These are phyloP conservation scores for Coprinopsis sp. DNA, from an alignment of 768 basidiomycete species.

Conservation along the genomic window DNA sequence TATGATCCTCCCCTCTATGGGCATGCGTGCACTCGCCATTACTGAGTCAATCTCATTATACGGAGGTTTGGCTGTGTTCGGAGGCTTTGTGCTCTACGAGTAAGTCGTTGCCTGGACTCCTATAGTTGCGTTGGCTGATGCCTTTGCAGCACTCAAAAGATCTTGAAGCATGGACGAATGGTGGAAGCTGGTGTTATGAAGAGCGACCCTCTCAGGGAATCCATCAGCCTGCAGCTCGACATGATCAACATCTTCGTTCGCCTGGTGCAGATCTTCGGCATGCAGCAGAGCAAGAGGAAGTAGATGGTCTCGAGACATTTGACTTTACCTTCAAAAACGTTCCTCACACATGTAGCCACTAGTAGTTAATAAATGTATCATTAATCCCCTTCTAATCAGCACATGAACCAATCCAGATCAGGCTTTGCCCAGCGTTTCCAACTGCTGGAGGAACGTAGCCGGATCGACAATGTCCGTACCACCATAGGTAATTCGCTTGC, in stretches of 20 bases:
- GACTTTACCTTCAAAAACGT: slow-evolving; percentile 48
- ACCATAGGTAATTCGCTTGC: slow-evolving; percentile 88
- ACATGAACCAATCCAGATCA: slow-evolving; percentile 13
- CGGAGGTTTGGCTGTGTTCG: slow-evolving; percentile 84
- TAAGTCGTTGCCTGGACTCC: slow-evolving; percentile 37
- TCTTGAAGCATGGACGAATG: slow-evolving; percentile 69
- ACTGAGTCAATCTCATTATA: slow-evolving; percentile 79
- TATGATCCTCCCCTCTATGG: slow-evolving; percentile 83
- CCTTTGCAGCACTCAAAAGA: slow-evolving; percentile 70
- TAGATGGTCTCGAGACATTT: slow-evolving; percentile 18
- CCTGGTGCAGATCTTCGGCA: slow-evolving; percentile 72
- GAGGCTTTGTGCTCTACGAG: slow-evolving; percentile 86
- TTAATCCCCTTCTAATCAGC: background rate
- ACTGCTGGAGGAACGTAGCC: slow-evolving; percentile 68
- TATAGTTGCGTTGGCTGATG: background rate
- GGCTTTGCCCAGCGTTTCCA: slow-evolving; percentile 62
- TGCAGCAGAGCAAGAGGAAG: slow-evolving; percentile 58
- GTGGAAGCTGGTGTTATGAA: slow-evolving; percentile 63
- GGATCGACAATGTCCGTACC: slow-evolving; percentile 95
- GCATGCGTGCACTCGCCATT: slow-evolving; percentile 69
- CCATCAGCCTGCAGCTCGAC: slow-evolving; percentile 75
- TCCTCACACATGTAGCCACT: slow-evolving; percentile 72
- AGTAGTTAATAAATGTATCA: slow-evolving; percentile 24
- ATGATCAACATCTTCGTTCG: slow-evolving; percentile 90
- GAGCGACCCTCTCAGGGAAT: slow-evolving; percentile 73